Percentiles rank a stretch among this genome's conserved stretches.
These are phyloP conservation scores for Gossypium anomalum DNA, from an alignment of 345 rosid genomes.

Conservation along the genomic window DNA sequence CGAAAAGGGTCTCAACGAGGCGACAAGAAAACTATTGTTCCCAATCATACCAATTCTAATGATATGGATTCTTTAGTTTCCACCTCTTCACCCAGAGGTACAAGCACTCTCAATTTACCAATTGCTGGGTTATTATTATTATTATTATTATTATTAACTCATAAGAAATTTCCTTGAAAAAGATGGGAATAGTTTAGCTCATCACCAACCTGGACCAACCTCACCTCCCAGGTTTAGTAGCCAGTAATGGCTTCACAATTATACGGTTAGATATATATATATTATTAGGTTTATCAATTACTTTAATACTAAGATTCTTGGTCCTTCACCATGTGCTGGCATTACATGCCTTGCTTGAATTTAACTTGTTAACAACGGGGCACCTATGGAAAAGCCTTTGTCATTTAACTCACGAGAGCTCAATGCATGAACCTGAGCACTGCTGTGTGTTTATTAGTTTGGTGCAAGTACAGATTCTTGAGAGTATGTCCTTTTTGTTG, in stretches of 20 bases:
- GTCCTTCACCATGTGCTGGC: background rate
- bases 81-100: constrained; percentile 68
- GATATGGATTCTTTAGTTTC: constrained; percentile 40
- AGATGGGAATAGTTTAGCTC: background rate
- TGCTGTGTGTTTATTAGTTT: background rate
- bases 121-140: too few species aligned
- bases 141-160: background rate
- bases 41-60: constrained; percentile 11
- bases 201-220: background rate
- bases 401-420: background rate
- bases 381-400: background rate
- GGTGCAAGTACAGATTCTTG: background rate
- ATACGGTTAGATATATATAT: background rate
- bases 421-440: background rate
- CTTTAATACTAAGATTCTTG: background rate
- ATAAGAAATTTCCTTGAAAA: background rate
- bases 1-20: constrained; percentile 65
- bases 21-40: constrained; percentile 35
- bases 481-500: too few species aligned
- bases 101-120: background rate
- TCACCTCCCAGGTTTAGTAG: background rate
- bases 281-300: background rate
- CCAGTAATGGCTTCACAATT: constrained; percentile 4
- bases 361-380: background rate
- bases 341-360: background rate